A percentile compares a stretch with the other conserved stretches of the same genome.
These are phyloP conservation scores for Gigaspora rosea DNA, from an alignment of 192 early-diverging fungal genomes.

Conservation along the genomic window DNA sequence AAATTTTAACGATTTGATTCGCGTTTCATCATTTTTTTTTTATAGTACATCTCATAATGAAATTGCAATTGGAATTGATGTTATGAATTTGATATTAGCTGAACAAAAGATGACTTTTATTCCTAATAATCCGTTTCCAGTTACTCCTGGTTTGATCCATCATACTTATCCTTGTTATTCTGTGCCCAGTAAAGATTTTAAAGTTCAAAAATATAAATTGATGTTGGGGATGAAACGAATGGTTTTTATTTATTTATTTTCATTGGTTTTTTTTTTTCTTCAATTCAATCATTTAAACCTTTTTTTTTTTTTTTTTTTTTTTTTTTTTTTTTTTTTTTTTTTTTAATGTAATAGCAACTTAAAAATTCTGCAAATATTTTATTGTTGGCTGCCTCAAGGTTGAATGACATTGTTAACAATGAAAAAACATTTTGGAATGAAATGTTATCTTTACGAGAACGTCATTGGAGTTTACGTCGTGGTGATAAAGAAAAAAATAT, in stretches of 20 bases:
- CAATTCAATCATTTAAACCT: too few species aligned
- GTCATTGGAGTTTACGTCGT: conserved; percentile 19
- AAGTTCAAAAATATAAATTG: conserved; percentile 28
- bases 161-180: conserved; percentile 11
- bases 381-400: background rate
- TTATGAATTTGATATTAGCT: conserved; percentile 19
- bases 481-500: conserved; percentile 11
- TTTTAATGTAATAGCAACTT: conserved; percentile 18
- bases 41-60: conserved; percentile 24
- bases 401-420: conserved; percentile 7
- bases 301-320: background rate
- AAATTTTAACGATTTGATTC: background rate
- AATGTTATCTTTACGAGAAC: conserved; percentile 24
- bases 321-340: background rate
- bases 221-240: conserved; percentile 31
- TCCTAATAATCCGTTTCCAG: conserved; percentile 5
- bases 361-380: conserved; percentile 23
- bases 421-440: conserved; percentile 30
- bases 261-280: background rate
- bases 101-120: background rate
- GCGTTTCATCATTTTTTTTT: too few species aligned
- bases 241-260: background rate
- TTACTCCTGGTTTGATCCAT: conserved; percentile 14
- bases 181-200: conserved; percentile 2
- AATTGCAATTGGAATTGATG: conserved; percentile 27